phyloP scores from a whole-genome alignment of 2,329 filamentous ascomycete genomes.

The Arthrobotrys megalospora region DNA sequence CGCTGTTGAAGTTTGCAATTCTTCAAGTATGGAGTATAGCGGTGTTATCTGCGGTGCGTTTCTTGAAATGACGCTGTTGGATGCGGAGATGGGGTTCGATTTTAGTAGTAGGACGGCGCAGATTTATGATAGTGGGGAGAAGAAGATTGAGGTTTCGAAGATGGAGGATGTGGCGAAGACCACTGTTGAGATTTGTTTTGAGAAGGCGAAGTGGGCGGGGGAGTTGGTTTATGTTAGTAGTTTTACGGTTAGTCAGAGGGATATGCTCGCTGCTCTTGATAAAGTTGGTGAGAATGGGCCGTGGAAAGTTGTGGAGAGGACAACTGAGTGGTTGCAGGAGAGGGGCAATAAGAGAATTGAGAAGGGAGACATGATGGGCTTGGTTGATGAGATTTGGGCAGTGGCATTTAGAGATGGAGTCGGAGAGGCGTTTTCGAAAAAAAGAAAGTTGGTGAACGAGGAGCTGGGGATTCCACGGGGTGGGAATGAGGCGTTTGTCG shows the following conservation, averaged over 20 bases:
- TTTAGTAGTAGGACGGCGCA: constrained; percentile 4
- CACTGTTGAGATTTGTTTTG: constrained; percentile 32
- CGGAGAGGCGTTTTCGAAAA: constrained; percentile 27
- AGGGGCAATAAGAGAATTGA: constrained; percentile 12
- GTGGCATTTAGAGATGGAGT: constrained; percentile 17
- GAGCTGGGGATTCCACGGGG: constrained; percentile 18
- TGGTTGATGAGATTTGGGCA: constrained; percentile 43
- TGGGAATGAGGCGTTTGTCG: constrained; percentile 1
- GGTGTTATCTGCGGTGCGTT: constrained; percentile 36
- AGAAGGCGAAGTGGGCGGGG: constrained; percentile 8
- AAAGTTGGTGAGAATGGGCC: constrained; percentile 28
- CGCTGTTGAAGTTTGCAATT: constrained; percentile 3
- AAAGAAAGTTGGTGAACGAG: constrained; percentile 17
- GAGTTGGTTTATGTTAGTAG: constrained; percentile 29
- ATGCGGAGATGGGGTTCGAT: constrained; percentile 35
- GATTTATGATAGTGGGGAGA: constrained; percentile 32
- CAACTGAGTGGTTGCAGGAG: constrained; percentile 19
- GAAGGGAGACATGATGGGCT: constrained; percentile 19
- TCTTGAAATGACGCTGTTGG: constrained; percentile 28
- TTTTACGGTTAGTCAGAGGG: constrained; percentile 29
- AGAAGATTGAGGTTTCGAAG: constrained; percentile 27
- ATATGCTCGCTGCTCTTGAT: constrained; percentile 20
- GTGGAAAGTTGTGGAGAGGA: constrained; percentile 24
- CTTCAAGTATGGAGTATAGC: constrained; percentile 8
- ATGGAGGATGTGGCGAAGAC: constrained; percentile 27